Percentiles rank a stretch among this genome's conserved stretches.
phyloP scores from a whole-genome alignment of 495 filamentous ascomycete genomes.

The Podospora didyma region DNA sequence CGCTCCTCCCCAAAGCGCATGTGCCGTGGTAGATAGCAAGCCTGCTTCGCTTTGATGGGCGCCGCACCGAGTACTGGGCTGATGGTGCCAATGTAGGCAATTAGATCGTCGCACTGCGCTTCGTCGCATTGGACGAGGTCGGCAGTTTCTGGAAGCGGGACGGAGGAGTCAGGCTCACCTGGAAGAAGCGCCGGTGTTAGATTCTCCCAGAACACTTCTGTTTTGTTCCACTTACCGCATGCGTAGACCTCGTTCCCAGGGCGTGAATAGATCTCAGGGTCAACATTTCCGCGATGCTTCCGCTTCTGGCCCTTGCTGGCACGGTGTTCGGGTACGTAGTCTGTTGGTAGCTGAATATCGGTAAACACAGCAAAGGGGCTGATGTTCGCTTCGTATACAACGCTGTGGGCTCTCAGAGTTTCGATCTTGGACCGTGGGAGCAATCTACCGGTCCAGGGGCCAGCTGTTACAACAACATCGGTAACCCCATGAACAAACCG shows the following conservation, averaged over 20 bases:
- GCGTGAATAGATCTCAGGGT: constrained; percentile 91
- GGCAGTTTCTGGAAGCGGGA: constrained; percentile 72
- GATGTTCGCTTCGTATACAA: constrained; percentile 77
- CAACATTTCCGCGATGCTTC: constrained; percentile 56
- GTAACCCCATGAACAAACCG: constrained; percentile 64
- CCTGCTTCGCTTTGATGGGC: constrained; percentile 75
- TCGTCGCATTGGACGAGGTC: constrained; percentile 76
- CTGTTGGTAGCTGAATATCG: constrained; percentile 70
- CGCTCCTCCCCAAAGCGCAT: constrained; percentile 52
- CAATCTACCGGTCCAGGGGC: constrained; percentile 80
- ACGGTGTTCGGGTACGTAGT: constrained; percentile 45
- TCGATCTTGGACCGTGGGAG: constrained; percentile 74
- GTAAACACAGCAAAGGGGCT: constrained; percentile 90
- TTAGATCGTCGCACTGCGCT: constrained; percentile 78
- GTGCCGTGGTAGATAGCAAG: constrained; percentile 86
- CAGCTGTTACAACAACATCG: constrained; percentile 78
- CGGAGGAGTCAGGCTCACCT: constrained; percentile 76
- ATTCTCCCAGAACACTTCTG: neutral
- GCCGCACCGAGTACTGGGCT: constrained; percentile 74
- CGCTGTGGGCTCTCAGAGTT: constrained; percentile 81
- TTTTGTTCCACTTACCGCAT: constrained; percentile 49
- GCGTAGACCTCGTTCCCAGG: constrained; percentile 88
- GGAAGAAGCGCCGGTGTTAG: neutral
- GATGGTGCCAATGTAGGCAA: constrained; percentile 74
- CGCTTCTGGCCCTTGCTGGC: constrained; percentile 45